Base-by-base conservation (phyloP, 352 stramenopile species). In the Globisporangium cederbergense region DNA sequence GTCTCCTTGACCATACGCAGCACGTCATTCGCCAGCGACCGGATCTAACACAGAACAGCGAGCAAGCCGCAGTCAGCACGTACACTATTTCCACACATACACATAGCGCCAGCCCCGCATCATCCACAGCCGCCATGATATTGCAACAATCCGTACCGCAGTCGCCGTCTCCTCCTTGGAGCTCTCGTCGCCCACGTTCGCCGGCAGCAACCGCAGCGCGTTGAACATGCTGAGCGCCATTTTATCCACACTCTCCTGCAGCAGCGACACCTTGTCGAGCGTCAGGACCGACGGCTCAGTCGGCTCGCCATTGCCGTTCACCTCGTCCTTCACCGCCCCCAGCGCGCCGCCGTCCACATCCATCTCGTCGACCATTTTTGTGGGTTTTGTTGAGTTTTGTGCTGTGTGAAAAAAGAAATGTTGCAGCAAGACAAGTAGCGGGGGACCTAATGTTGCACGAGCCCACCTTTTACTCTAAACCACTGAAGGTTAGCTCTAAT, bases 201-300 rank as follows among this genome's bases (percentile, higher is more conserved):
- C 71, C 13, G 86, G 86, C 36, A 95, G 67, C 43, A 95, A 63
- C 4, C 86, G 84, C 68, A 95, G 72, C 22, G 86, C 86, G 66
- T 95, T 93, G 72, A 95, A 95, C 86, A 95, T 95, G 51, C 83
- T 89, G 34, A 95, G 73, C 71, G 86, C 77, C 85, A 89, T 92
- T 63, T 89, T 85, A 66, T 95, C 86, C 51, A 95, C 80, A 70
- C 86, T 93, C 55, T 90, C 81, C 74, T 95, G 86, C 58, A 95
- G 77, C 65, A 89, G 60, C 64, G 86, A 86, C 25, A 95, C 86
- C 60, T 93, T 95, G 65, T 95, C 86, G 36, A 89, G 55, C 59
- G 70, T 62, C 3, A 82, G 40, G 34, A 62, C 53, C 4, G 42
- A 38, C 10, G 47, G 36, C 20, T 71, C 70, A 4, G 52, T 62